Percentiles rank a stretch among this genome's conserved stretches.
Evolutionary conservation across 1,284 basidiomycete species (phyloP).

Genomic region (Ceraceosorus guamensis): DNA sequence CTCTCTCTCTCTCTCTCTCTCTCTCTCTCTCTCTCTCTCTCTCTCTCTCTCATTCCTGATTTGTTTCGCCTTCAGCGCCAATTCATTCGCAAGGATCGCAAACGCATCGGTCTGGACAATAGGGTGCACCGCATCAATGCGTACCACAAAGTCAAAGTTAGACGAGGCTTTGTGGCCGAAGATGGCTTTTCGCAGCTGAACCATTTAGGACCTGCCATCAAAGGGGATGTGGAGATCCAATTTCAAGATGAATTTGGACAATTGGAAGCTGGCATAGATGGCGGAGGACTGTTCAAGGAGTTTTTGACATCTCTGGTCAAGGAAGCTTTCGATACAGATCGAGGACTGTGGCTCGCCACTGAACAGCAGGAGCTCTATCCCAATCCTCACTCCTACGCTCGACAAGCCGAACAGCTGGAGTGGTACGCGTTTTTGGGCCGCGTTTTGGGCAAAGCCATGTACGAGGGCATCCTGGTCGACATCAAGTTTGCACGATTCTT

Average conservation of each 20-base stretch:
- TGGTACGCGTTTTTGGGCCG: constrained; percentile 95
- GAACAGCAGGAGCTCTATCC: constrained; percentile 89
- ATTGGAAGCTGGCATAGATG: constrained; percentile 85
- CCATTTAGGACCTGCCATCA: constrained; percentile 63
- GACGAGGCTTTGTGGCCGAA: constrained; percentile 69
- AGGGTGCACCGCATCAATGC: constrained; percentile 9
- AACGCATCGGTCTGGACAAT: constrained; percentile 14
- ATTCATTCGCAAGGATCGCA: constrained; percentile 64
- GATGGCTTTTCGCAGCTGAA: constrained; percentile 73
- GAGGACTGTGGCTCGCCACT: constrained; percentile 86
- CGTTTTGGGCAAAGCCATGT: constrained; percentile 89
- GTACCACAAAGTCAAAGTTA: constrained; percentile 57
- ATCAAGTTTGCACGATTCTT: constrained; percentile 94
- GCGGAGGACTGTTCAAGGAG: constrained; percentile 96
- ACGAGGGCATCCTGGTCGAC: constrained; percentile 93
- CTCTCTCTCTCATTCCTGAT: too few relatives aligned
- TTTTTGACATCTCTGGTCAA: constrained; percentile 72
- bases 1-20: too few relatives aligned
- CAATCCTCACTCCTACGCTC: constrained; percentile 60
- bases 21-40: too few relatives aligned
- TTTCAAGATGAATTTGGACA: constrained; percentile 86
- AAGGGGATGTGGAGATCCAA: constrained; percentile 71
- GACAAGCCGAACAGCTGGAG: constrained; percentile 43
- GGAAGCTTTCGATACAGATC: constrained; percentile 88
- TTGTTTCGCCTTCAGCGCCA: too few relatives aligned